Evolutionary conservation across 116 monocot genomes (phyloP).

Genomic region (Thalassia testudinum): DNA sequence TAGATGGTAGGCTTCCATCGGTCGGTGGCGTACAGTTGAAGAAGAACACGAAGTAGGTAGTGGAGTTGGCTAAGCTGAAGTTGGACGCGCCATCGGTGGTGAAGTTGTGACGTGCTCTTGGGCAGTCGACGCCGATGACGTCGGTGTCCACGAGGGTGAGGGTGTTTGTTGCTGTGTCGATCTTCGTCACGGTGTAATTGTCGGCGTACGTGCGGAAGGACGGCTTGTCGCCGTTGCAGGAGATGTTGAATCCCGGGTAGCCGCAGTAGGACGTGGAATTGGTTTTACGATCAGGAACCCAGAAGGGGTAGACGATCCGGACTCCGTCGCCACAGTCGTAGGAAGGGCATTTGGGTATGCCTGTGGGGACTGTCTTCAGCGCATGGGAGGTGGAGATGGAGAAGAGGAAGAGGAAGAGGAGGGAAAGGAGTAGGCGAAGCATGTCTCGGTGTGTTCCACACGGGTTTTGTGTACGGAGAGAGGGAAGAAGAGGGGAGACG

Average conservation of each 20-base stretch:
- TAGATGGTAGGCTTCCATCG: background rate
- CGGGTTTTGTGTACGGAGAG: background rate
- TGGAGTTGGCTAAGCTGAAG: background rate
- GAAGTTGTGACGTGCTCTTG: slow-evolving; percentile 8
- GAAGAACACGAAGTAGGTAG: slow-evolving; percentile 15
- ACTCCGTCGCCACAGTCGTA: slow-evolving; percentile 6
- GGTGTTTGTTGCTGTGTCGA: background rate
- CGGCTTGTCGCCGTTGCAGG: slow-evolving; percentile 1
- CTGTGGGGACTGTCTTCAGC: too few species aligned
- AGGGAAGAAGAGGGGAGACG: background rate
- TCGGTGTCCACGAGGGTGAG: slow-evolving; percentile 12
- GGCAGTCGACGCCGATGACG: background rate
- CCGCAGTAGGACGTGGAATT: slow-evolving; percentile 8
- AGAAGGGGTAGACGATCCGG: slow-evolving; percentile 8
- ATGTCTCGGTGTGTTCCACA: background rate
- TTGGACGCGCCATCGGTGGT: background rate
- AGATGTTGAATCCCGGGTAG: slow-evolving; percentile 8
- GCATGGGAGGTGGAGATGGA: background rate
- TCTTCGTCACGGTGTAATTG: slow-evolving; percentile 6
- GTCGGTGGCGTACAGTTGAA: slow-evolving; percentile 8
- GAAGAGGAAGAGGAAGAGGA: background rate
- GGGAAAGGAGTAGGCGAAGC: background rate
- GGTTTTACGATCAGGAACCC: background rate
- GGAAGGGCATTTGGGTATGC: background rate
- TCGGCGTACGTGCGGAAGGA: slow-evolving; percentile 4